Percentiles rank a stretch among this genome's conserved stretches.
These are phyloP conservation scores for Nakaseomyces bracarensis DNA, from an alignment of 1,139 yeast species.

Conservation along the genomic window DNA sequence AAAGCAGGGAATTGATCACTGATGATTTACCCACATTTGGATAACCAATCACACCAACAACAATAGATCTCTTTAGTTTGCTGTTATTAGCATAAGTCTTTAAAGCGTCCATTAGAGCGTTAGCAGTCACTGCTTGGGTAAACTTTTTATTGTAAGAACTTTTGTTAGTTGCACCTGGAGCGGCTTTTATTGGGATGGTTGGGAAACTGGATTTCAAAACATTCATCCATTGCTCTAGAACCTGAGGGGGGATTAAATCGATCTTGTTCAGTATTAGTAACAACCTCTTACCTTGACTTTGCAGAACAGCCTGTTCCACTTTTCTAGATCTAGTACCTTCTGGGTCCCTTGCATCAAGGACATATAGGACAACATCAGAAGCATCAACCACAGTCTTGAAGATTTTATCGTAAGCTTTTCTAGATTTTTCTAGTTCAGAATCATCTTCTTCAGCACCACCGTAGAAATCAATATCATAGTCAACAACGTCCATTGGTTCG, in stretches of 20 bases:
- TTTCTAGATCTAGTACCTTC: conserved; percentile 87
- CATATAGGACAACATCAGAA: conserved; percentile 83
- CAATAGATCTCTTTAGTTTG: conserved; percentile 80
- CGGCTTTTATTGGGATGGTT: conserved; percentile 75
- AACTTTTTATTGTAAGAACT: conserved; percentile 70
- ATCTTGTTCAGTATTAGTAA: conserved; percentile 83
- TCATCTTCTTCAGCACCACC: conserved; percentile 41
- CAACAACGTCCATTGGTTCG: conserved; percentile 43
- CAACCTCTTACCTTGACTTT: conserved; percentile 73
- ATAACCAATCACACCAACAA: conserved; percentile 94
- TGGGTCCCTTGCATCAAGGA: conserved; percentile 95
- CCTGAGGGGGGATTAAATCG: conserved; percentile 82
- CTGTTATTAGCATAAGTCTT: conserved; percentile 79
- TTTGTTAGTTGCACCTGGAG: conserved; percentile 54
- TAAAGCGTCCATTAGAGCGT: conserved; percentile 65
- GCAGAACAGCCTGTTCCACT: conserved; percentile 83
- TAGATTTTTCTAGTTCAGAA: conserved; percentile 62
- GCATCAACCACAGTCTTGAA: conserved; percentile 77
- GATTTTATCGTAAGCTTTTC: conserved; percentile 88
- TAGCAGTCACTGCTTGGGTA: conserved; percentile 65
- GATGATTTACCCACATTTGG: conserved; percentile 96
- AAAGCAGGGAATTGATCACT: conserved; percentile 79
- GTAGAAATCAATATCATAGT: conserved; percentile 43
- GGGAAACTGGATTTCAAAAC: conserved; percentile 80
- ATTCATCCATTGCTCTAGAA: conserved; percentile 75